Conservation (phyloP, 2,329 filamentous ascomycete genomes). For the Monilinia polystroma region DNA sequence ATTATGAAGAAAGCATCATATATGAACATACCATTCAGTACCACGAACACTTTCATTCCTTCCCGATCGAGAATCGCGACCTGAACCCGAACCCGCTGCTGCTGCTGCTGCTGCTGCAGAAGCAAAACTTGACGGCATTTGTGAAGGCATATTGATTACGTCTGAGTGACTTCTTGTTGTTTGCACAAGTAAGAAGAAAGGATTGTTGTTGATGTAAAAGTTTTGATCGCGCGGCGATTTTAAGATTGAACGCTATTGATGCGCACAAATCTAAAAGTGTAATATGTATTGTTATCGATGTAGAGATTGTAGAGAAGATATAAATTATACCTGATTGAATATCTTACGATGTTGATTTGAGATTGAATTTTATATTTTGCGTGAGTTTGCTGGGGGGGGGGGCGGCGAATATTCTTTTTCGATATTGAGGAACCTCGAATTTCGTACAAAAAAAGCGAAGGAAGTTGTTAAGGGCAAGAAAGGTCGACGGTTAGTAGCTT, state of each 20-base stretch:
- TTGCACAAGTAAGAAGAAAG: conserved; percentile 2
- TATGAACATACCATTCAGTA: conserved; percentile 65
- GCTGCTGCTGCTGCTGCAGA: conserved; percentile 74
- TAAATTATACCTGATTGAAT: neutral
- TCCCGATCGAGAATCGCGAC: conserved; percentile 57
- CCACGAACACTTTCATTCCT: conserved; percentile 47
- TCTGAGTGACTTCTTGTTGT: conserved; percentile 10
- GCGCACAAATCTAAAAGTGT: conserved; percentile 20
- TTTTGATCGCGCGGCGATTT: conserved; percentile 18
- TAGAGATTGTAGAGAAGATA: conserved; percentile 10
- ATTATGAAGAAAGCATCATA: neutral
- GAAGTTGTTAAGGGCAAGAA: conserved; percentile 19
- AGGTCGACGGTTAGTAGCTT: conserved; percentile 14
- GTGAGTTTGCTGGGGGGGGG: conserved; percentile 1
- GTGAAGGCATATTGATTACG: conserved; percentile 23
- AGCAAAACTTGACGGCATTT: conserved; percentile 77
- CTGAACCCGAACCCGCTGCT: conserved; percentile 59
- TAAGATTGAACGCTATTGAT: conserved; percentile 3
- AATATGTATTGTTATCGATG: neutral
- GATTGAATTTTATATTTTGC: conserved; percentile 3
- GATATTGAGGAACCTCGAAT: conserved; percentile 16
- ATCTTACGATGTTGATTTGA: conserved; percentile 9
- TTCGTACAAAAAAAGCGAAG: conserved; percentile 20
- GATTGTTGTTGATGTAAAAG: conserved; percentile 6
- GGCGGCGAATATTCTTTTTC: conserved; percentile 7